Evolutionary conservation across 371 early-diverging fungal species (phyloP), one percentile per base, ranked within the genome.

Genomic region (Mortierella sp.): DNA sequence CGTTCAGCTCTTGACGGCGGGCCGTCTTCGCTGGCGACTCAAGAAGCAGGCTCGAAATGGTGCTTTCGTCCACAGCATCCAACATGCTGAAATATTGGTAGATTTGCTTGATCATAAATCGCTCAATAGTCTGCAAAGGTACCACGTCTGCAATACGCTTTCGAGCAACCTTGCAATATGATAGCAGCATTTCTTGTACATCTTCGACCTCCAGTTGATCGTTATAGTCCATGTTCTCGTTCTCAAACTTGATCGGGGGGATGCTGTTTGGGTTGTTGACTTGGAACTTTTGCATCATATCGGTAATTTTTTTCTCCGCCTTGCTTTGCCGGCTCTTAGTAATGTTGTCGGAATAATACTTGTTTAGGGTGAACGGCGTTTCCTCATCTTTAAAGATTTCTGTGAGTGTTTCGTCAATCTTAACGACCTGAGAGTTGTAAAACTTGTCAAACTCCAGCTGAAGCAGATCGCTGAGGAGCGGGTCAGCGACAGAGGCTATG

Each of bases 311-410:
- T 8, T 51, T 5, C 31, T 71, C 60, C 5, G 39, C 50, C 19
- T 56, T 64, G 42, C 17, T 60, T 37, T 31, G 43, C 47, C 64
- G 58, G 44, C 17, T 34, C 1, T 60, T 64, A 39, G 44, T 31
- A 42, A 71, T 71, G 21, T 43, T 59, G 19, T 70, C 71, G 32
- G 54, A 60, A 9, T 60, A 64, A 26, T 64, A 70, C 30, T 70
- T 64, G 56, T 70, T 70, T 60, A 70, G 23, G 1, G 71, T 70
- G 42, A 70, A 70, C 12, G 71, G 71, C 6, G 42, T 59, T 30
- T 23, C 0, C 49, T 70, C 71, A 30, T 70, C 64, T 8, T 17
- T 58, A 26, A 70, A 70, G 50, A 70, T 70, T 17, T 41, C 50
- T 21, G 63, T 56, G 46, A 70, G 63, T 7, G 37, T 26, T 0